Conservation (phyloP, 306 rosid species). For the Ormosia emarginata region DNA sequence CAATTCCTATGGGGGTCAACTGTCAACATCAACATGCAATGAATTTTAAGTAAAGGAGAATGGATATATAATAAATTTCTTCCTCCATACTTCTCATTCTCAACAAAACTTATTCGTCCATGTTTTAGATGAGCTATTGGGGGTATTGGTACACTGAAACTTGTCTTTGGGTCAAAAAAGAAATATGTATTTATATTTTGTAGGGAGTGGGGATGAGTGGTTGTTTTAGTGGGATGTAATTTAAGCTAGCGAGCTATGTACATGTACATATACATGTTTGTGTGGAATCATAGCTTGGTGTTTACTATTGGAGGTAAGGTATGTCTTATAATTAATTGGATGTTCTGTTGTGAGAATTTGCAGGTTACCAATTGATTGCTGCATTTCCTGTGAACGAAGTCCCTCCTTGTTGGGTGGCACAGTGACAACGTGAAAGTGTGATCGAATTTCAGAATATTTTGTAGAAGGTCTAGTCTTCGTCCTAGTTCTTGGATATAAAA, state of each 20-base stretch:
- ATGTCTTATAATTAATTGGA: slow-evolving; percentile 4
- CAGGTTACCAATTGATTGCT: slow-evolving; percentile 28
- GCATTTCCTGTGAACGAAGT: not conserved
- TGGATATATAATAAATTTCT: not conserved
- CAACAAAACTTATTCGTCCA: not conserved
- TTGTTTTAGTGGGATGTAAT: not conserved
- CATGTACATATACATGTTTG: not conserved
- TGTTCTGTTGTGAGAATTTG: slow-evolving; percentile 10
- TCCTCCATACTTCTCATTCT: not conserved
- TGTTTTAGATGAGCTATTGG: not conserved
- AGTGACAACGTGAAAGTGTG: not conserved
- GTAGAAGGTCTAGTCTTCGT: not conserved
- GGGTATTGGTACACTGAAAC: not conserved
- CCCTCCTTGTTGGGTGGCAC: slow-evolving; percentile 28
- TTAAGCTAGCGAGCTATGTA: not conserved
- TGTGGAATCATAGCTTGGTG: not conserved
- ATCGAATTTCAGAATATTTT: not conserved
- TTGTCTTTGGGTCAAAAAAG: not conserved
- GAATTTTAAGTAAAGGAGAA: not conserved
- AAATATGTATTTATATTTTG: not conserved
- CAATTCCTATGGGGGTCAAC: not conserved
- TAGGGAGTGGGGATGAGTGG: not conserved
- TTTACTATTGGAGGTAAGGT: not conserved
- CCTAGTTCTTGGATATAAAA: no score
- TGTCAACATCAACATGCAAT: not conserved